Conservation (phyloP, 306 rosid genomes). For the Calophaca sinica region DNA sequence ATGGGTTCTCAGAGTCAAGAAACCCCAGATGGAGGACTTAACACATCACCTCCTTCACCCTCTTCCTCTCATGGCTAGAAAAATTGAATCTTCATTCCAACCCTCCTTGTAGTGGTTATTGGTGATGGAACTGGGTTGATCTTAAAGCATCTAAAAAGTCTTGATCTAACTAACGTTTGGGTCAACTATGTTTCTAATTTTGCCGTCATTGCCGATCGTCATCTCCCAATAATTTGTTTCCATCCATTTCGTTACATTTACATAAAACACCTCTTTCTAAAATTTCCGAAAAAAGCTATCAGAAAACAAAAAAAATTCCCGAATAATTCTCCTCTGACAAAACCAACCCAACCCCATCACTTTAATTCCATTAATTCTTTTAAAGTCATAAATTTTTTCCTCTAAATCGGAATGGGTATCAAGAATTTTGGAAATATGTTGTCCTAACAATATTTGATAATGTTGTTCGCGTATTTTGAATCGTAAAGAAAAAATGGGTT, state of each 20-base stretch:
- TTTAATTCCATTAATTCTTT: too few relatives aligned
- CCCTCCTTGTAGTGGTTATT: slow-evolving; percentile 75
- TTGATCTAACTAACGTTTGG: slow-evolving; percentile 61
- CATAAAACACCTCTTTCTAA: too few relatives aligned
- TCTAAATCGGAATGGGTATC: too few relatives aligned
- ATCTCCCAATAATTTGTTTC: too few relatives aligned
- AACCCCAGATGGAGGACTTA: slow-evolving; percentile 24
- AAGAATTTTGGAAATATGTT: not conserved
- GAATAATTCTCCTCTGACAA: too few relatives aligned
- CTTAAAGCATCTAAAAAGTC: slow-evolving; percentile 71
- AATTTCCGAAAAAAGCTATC: slow-evolving; percentile 47
- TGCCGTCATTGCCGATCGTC: slow-evolving; percentile 63
- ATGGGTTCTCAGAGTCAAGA: slow-evolving; percentile 42
- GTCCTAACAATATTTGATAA: not conserved
- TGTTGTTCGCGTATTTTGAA: slow-evolving; percentile 12
- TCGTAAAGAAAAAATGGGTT: too few relatives aligned
- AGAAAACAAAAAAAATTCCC: too few relatives aligned
- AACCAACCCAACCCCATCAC: too few relatives aligned
- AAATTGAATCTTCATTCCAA: slow-evolving; percentile 63
- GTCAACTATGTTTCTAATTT: slow-evolving; percentile 74
- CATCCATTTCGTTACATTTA: too few relatives aligned
- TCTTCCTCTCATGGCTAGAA: slow-evolving; percentile 59
- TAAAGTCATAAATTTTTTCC: too few relatives aligned
- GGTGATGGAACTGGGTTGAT: slow-evolving; percentile 81
- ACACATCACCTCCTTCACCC: slow-evolving; percentile 48